Evolutionary conservation across 306 rosid genomes (phyloP).

Genomic region (Begonia masoniana): DNA sequence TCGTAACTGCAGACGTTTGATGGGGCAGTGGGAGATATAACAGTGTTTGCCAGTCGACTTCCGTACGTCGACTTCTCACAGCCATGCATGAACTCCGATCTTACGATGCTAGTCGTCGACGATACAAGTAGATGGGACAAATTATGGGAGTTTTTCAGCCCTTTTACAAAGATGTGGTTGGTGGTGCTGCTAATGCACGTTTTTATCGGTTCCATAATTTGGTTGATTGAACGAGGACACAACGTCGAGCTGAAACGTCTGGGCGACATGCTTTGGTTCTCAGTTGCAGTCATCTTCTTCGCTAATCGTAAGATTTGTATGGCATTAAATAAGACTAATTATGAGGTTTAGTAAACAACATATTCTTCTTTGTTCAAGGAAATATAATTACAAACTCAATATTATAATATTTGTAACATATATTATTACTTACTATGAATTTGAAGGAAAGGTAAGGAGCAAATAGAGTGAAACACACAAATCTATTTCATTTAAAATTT

Average conservation of each 20-base stretch:
- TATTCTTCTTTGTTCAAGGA: too few species aligned
- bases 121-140: slow-evolving; percentile 16
- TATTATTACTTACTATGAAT: too few species aligned
- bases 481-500: too few species aligned
- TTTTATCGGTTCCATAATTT: slow-evolving; percentile 27
- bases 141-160: slow-evolving; percentile 24
- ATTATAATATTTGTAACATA: too few species aligned
- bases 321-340: not conserved
- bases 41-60: too few species aligned
- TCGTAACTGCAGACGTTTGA: too few species aligned
- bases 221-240: slow-evolving; percentile 36
- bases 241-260: slow-evolving; percentile 27
- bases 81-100: slow-evolving; percentile 32
- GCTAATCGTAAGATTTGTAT: not conserved
- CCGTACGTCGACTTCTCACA: slow-evolving; percentile 22
- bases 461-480: too few species aligned
- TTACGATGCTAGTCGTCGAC: slow-evolving; percentile 29
- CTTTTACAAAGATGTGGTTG: slow-evolving; percentile 39
- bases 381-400: too few species aligned
- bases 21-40: too few species aligned
- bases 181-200: slow-evolving; percentile 23
- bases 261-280: slow-evolving; percentile 45
- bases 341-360: too few species aligned
- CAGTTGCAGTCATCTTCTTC: slow-evolving; percentile 28
- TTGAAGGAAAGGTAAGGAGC: too few species aligned